Evolutionary conservation across 495 filamentous ascomycete genomes (phyloP).

Genomic region (Beverwykella pulmonaria): DNA sequence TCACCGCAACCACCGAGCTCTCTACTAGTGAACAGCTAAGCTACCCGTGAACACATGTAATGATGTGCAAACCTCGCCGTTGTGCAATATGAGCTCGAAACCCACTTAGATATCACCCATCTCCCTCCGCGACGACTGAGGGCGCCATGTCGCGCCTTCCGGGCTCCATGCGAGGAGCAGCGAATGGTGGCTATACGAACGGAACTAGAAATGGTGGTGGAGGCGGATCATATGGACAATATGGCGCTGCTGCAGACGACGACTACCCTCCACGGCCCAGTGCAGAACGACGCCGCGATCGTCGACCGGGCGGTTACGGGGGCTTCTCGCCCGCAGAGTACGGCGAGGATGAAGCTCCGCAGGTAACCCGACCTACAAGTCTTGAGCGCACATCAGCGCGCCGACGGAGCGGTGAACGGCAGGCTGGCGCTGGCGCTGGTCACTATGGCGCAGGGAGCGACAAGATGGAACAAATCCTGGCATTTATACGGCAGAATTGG

Average conservation of each 20-base stretch:
- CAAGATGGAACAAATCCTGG: constrained; percentile 61
- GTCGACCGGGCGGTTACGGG: constrained; percentile 47
- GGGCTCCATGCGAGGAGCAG: constrained; percentile 11
- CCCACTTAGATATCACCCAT: background rate
- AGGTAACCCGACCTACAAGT: constrained; percentile 38
- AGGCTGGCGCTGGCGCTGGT: constrained; percentile 29
- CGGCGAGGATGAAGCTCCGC: constrained; percentile 27
- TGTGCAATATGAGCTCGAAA: background rate
- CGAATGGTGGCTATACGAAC: constrained; percentile 34
- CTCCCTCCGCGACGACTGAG: constrained; percentile 2
- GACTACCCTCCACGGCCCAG: constrained; percentile 13
- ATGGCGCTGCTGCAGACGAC: constrained; percentile 14
- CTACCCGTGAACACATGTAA: background rate
- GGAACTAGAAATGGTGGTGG: constrained; percentile 11
- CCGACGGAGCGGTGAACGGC: constrained; percentile 39
- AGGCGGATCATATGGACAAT: constrained; percentile 6
- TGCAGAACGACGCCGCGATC: constrained; percentile 35
- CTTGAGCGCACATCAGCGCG: constrained; percentile 38
- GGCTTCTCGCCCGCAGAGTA: constrained; percentile 37
- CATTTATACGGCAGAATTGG: constrained; percentile 84
- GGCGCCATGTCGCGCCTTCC: constrained; percentile 34
- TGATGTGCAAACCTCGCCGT: background rate
- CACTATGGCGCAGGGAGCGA: constrained; percentile 43
- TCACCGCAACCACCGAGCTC: background rate
- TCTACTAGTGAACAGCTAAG: background rate